Conservation (phyloP, 768 basidiomycete genomes). For the Tubosaeta sp. region DNA sequence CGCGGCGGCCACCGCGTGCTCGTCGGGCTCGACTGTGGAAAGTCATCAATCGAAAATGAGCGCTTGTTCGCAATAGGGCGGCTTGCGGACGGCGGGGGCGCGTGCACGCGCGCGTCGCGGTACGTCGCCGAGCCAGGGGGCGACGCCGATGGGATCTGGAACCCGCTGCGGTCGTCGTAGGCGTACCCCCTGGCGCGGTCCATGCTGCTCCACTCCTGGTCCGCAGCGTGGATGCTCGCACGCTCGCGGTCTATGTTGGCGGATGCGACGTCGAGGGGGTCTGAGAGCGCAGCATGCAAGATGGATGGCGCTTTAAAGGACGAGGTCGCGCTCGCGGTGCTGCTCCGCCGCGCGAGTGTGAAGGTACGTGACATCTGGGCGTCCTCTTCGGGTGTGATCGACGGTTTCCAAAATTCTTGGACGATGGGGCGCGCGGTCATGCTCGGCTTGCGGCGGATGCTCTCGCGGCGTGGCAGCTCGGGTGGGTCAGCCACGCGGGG, state of each 20-base stretch:
- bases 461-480: conserved; percentile 22
- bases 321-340: conserved; percentile 42
- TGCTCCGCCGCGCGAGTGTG: conserved; percentile 43
- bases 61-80: conserved; percentile 29
- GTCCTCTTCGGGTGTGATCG: conserved; percentile 44
- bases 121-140: conserved; percentile 16
- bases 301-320: conserved; percentile 40
- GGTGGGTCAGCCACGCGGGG: conserved; percentile 11
- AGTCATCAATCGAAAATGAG: conserved; percentile 28
- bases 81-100: conserved; percentile 27
- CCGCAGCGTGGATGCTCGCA: conserved; percentile 21
- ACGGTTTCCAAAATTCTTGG: conserved; percentile 50
- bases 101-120: conserved; percentile 17
- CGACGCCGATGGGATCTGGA: conserved; percentile 4
- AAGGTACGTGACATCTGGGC: conserved; percentile 37
- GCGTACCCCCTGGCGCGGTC: conserved; percentile 24
- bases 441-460: conserved; percentile 33
- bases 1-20: conserved; percentile 12
- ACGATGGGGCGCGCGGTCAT: conserved; percentile 32
- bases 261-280: conserved; percentile 19
- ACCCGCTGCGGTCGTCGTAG: conserved; percentile 5
- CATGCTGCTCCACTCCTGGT: conserved; percentile 27
- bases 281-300: conserved; percentile 37
- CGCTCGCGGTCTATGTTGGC: too few relatives aligned
- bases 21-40: conserved; percentile 19